Conservation (phyloP, 768 basidiomycete genomes). For the Tremella mesenterica region DNA sequence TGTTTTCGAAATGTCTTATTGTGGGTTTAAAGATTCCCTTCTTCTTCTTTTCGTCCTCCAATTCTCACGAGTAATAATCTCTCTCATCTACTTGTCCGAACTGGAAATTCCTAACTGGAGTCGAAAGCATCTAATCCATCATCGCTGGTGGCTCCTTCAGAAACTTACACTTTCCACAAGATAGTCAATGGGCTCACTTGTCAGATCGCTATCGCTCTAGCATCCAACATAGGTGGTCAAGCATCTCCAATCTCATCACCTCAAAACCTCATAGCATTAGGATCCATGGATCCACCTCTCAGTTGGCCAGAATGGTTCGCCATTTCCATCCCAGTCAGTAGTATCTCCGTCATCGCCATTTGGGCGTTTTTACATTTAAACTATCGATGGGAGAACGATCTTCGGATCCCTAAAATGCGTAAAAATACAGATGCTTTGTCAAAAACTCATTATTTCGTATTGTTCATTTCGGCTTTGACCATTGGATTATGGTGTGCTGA, state of each 20-base stretch:
- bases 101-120: too few species aligned
- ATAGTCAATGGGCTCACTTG: background rate
- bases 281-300: conserved; percentile 72
- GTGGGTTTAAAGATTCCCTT: conserved; percentile 50
- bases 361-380: conserved; percentile 80
- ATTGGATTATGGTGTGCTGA: conserved; percentile 86
- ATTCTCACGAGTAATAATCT: too few species aligned
- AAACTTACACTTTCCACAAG: background rate
- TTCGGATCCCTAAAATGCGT: conserved; percentile 75
- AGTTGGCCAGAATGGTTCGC: conserved; percentile 92
- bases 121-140: too few species aligned
- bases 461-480: conserved; percentile 69
- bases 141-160: background rate
- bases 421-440: conserved; percentile 75
- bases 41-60: too few species aligned
- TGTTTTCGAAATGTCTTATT: conserved; percentile 84
- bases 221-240: conserved; percentile 95
- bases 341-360: conserved; percentile 74
- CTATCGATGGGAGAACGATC: conserved; percentile 58
- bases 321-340: conserved; percentile 84
- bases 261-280: conserved; percentile 87
- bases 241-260: conserved; percentile 96
- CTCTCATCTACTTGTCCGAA: too few species aligned
- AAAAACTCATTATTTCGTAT: conserved; percentile 80
- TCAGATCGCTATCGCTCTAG: conserved; percentile 92